Evolutionary conservation across 768 basidiomycete species (phyloP).

Genomic region (Lentinus brumalis): DNA sequence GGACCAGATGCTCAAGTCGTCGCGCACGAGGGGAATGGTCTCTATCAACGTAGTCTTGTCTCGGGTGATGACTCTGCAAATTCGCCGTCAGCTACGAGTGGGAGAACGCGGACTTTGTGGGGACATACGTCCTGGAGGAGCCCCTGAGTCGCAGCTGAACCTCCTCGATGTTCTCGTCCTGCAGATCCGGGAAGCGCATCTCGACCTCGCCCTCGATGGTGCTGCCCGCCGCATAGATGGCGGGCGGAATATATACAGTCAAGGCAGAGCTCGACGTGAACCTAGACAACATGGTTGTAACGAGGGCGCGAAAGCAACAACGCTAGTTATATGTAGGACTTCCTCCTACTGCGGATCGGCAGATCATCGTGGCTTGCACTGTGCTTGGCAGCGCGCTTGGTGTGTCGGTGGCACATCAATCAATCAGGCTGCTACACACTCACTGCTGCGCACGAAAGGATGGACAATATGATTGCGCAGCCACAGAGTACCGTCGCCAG

Average conservation of each 20-base stretch:
- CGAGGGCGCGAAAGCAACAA: not conserved
- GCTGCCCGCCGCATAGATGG: constrained; percentile 5
- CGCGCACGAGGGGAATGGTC: constrained; percentile 1
- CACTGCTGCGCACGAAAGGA: too few relatives aligned
- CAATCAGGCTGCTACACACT: too few relatives aligned
- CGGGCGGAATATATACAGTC: constrained; percentile 1
- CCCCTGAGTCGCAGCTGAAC: constrained; percentile 16
- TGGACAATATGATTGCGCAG: too few relatives aligned
- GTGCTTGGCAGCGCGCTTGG: too few relatives aligned
- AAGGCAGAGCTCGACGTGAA: not conserved
- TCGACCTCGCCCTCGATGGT: constrained; percentile 14
- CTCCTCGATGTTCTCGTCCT: constrained; percentile 12
- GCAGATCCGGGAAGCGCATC: constrained; percentile 8
- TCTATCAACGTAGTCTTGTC: not conserved
- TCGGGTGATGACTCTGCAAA: not conserved
- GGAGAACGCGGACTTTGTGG: too few relatives aligned
- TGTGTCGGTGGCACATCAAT: too few relatives aligned
- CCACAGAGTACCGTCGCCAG: too few relatives aligned
- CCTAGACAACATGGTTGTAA: constrained; percentile 4
- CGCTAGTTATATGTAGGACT: too few relatives aligned
- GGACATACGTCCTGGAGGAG: constrained; percentile 3
- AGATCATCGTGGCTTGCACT: too few relatives aligned
- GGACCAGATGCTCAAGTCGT: constrained; percentile 2
- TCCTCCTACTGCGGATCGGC: too few relatives aligned
- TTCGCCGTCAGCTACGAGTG: not conserved